Conservation (phyloP, 1,284 basidiomycete species). For the Farysia itapuensis region DNA sequence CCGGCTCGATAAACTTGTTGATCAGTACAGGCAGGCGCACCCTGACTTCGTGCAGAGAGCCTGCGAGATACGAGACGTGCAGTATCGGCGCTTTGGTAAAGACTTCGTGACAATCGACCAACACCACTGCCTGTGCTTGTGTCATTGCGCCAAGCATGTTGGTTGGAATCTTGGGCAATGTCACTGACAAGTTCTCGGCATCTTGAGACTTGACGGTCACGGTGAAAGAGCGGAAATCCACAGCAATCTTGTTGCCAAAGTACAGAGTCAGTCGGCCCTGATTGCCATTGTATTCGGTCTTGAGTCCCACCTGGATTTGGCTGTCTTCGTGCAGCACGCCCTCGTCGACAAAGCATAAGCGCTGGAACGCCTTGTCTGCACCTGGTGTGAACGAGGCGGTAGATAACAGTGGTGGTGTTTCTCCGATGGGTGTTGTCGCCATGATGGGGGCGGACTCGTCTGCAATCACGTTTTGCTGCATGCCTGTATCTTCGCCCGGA, state of each 20-base stretch:
- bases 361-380: conserved; percentile 74
- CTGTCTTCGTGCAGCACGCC: conserved; percentile 94
- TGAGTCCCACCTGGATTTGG: conserved; percentile 91
- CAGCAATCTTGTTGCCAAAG: conserved; percentile 90
- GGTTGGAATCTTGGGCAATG: conserved; percentile 82
- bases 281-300: conserved; percentile 90
- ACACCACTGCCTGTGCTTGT: conserved; percentile 88
- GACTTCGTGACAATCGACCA: conserved; percentile 87
- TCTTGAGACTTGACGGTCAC: conserved; percentile 71
- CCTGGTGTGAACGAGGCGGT: conserved; percentile 48
- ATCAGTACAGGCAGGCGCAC: conserved; percentile 82
- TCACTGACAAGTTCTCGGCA: conserved; percentile 73
- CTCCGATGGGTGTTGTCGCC: conserved; percentile 8
- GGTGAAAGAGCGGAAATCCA: conserved; percentile 83
- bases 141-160: conserved; percentile 77
- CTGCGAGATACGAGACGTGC: conserved; percentile 86
- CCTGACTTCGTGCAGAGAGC: conserved; percentile 81
- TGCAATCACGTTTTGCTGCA: conserved; percentile 19
- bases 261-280: conserved; percentile 89
- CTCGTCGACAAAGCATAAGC: conserved; percentile 76
- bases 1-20: conserved; percentile 90
- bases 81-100: conserved; percentile 81
- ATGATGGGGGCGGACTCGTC: conserved; percentile 5
- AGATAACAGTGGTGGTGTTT: conserved; percentile 19
- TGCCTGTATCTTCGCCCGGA: conserved; percentile 33